Base-by-base conservation (phyloP, 306 rosid genomes). In the Corylus americana region DNA sequence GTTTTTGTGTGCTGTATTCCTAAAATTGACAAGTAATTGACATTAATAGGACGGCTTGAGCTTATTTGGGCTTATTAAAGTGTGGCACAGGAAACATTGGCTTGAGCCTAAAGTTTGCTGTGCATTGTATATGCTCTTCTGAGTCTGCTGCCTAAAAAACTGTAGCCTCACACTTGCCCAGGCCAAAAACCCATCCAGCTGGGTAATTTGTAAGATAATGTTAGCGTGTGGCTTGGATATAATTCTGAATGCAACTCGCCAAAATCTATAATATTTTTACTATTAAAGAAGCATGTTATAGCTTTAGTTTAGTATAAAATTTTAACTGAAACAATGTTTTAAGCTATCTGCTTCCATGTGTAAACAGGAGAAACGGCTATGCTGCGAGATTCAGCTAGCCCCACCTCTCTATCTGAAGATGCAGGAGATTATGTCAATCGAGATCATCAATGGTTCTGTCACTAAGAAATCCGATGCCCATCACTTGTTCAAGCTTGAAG, bases 361-460 rank as follows among this genome's bases (percentile, higher is more conserved):
- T 74, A 83, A 80, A 75, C 96, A 94, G 98, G 98, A 94, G 78
- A 94, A 94, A 85, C 91, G 85, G 17, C 71, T 94, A 27, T 92
- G 98, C 81, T 59, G 86, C 11, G 97, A 94, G 76, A 76, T 88
- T 39, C 83, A 88, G 79, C 47, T 94, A 77, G 55, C 92, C 45
- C 97, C 97, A 12, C 83, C 90, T 1, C 5, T 74, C 37, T 92
- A 92, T 84, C 89, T 94, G 22, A 86, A 85, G 88, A 88, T 94
- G 94, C 93, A 88, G 87, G 90, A 92, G 87, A 83, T 87, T 8
- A 74, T 94, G 77, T 82, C 97, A 27, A 58, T 94, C 3, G 88
- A 88, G 73, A 85, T 94, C 67, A 78, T 91, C 77, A 77, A 85
- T 47, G 97, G 97, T 51, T 86, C 67, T 70, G 77, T 90, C 51